These are phyloP conservation scores for Penicillium crystallinum DNA, from an alignment of 495 filamentous ascomycete species.

Conservation along the genomic window DNA sequence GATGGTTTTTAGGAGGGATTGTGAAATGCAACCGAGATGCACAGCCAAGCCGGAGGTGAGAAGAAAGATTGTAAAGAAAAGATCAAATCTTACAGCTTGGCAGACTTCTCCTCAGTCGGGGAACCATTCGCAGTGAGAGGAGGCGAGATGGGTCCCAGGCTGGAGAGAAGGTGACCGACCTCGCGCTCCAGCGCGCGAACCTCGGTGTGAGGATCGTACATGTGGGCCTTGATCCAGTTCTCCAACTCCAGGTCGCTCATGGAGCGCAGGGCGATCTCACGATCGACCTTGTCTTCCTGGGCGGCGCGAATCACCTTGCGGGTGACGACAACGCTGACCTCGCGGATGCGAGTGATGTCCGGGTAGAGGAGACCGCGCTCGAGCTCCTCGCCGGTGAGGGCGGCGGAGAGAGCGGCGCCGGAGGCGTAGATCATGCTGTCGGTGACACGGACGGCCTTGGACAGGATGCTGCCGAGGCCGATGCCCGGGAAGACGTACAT, in stretches of 20 bases:
- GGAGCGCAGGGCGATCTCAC: conserved; percentile 62
- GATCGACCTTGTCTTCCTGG: conserved; percentile 74
- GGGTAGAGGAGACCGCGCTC: conserved; percentile 85
- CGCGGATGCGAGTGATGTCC: conserved; percentile 83
- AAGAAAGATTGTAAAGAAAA: conserved; percentile 11
- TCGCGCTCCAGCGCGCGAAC: conserved; percentile 53
- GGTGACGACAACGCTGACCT: conserved; percentile 82
- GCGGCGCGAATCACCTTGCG: conserved; percentile 91
- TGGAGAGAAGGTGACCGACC: conserved; percentile 44
- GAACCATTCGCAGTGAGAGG: conserved; percentile 20
- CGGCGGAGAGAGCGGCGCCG: conserved; percentile 71
- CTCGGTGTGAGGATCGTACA: conserved; percentile 74
- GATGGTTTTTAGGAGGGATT: conserved; percentile 1
- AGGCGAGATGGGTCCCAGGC: conserved; percentile 31
- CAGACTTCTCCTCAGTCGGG: conserved; percentile 33
- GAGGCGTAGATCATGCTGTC: conserved; percentile 94
- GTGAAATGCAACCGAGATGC: background rate
- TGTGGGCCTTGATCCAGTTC: conserved; percentile 69
- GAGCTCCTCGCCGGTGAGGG: conserved; percentile 74
- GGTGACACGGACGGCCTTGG: conserved; percentile 81
- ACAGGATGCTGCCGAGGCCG: conserved; percentile 88
- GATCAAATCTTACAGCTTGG: conserved; percentile 37
- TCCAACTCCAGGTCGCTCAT: conserved; percentile 73
- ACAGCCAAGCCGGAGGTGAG: background rate
- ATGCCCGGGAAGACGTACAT: conserved; percentile 98